Conservation (phyloP, 441 rosid genomes). For the Populus hybrid region DNA sequence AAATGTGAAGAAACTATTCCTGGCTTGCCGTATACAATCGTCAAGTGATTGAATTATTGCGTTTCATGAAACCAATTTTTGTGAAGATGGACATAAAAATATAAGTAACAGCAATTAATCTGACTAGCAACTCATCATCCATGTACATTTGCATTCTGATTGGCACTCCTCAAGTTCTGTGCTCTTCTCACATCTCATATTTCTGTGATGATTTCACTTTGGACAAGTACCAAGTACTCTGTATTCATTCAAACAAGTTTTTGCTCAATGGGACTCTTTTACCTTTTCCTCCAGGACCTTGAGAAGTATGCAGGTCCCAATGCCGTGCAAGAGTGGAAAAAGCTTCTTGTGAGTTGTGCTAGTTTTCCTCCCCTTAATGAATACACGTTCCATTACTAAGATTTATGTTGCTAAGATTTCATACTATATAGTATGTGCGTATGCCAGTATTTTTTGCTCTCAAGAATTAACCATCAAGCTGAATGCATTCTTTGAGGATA, state of each 20-base stretch:
- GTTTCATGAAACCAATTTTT: neutral
- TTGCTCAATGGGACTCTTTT: neutral
- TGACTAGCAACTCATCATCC: neutral
- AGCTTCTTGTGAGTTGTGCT: conserved; percentile 62
- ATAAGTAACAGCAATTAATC: neutral
- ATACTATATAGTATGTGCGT: neutral
- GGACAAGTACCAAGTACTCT: neutral
- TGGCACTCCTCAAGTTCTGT: neutral
- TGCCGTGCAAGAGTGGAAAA: conserved; percentile 84
- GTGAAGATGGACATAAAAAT: neutral
- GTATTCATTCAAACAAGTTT: neutral
- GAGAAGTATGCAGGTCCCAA: conserved; percentile 68
- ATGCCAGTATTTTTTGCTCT: neutral
- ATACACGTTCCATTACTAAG: neutral
- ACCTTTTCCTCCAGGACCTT: conserved; percentile 57
- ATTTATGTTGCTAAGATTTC: neutral
- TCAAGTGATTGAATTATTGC: neutral
- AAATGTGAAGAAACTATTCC: neutral
- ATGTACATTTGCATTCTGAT: neutral
- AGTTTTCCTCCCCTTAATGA: neutral
- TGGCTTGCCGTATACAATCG: neutral
- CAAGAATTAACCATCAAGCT: neutral
- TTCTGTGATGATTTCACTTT: neutral
- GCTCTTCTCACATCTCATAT: neutral
- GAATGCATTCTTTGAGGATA: neutral